A percentile compares a stretch with the other conserved stretches of the same genome.
Evolutionary conservation across 1,284 basidiomycete genomes (phyloP).

Genomic region (Heterobasidion occidentale): DNA sequence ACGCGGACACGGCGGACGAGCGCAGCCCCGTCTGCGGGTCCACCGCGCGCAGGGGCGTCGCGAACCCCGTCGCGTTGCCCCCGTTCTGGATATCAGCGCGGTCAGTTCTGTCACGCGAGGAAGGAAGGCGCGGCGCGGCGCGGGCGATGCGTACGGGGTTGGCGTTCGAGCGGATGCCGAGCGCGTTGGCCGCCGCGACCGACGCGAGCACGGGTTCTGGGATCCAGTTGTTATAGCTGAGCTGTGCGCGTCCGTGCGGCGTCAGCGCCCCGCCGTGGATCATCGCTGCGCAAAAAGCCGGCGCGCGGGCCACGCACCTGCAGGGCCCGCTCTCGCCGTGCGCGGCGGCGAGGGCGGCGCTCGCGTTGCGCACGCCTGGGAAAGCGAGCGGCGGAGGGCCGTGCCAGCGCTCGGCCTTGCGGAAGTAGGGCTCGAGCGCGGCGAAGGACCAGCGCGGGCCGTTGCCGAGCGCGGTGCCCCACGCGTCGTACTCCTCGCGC

Average conservation of each 20-base stretch:
- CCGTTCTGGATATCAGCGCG: conserved; percentile 6
- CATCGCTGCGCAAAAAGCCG: background rate
- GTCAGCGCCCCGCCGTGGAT: background rate
- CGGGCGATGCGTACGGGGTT: conserved; percentile 13
- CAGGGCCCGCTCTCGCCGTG: background rate
- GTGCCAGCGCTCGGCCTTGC: conserved; percentile 11
- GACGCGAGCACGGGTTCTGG: conserved; percentile 12
- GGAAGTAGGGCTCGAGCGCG: conserved; percentile 11
- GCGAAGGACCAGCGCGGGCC: conserved; percentile 11
- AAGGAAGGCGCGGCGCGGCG: background rate
- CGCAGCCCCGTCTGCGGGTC: conserved; percentile 15
- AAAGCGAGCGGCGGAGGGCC: background rate
- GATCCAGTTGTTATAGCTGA: conserved; percentile 15
- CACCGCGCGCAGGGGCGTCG: conserved; percentile 13
- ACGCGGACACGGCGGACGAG: conserved; percentile 19
- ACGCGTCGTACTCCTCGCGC: conserved; percentile 10
- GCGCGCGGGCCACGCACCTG: background rate
- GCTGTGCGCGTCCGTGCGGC: background rate
- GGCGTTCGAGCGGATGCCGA: conserved; percentile 15
- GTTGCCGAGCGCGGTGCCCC: conserved; percentile 10
- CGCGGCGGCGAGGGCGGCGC: background rate
- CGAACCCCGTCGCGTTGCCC: conserved; percentile 16
- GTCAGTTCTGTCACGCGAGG: too few species aligned
- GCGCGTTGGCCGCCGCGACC: conserved; percentile 12
- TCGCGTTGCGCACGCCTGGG: background rate